Conservation (phyloP, 441 rosid species). For the Arabidopsis hybrid region DNA sequence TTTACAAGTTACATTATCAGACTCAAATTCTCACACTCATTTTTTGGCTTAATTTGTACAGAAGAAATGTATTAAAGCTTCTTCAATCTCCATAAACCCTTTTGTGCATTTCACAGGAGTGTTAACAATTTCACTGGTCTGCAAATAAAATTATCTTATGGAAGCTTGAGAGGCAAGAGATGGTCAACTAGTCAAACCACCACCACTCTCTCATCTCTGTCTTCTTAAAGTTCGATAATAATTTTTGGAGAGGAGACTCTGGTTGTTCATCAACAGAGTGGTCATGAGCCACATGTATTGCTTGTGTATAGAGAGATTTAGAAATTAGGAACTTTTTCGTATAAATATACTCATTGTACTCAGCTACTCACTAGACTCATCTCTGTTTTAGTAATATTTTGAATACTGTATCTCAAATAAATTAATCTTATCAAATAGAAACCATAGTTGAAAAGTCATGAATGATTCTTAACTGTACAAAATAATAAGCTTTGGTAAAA, state of each 20-base stretch:
- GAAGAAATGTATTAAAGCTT: constrained; percentile 30
- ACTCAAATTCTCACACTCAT: constrained; percentile 13
- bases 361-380: neutral
- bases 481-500: neutral
- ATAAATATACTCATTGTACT: neutral
- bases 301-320: constrained; percentile 35
- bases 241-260: constrained; percentile 29
- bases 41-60: neutral
- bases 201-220: constrained; percentile 2
- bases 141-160: constrained; percentile 3
- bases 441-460: neutral
- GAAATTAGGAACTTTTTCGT: constrained; percentile 35
- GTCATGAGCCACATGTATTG: constrained; percentile 1
- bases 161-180: constrained; percentile 32
- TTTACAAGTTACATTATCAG: neutral
- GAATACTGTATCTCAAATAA: neutral
- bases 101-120: constrained; percentile 19
- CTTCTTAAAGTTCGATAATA: constrained; percentile 7
- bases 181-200: constrained; percentile 6
- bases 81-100: constrained; percentile 24
- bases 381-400: constrained; percentile 2
- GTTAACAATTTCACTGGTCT: neutral
- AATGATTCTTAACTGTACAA: too few species aligned
- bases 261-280: constrained; percentile 17
- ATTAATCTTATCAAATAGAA: neutral